Conservation (phyloP, 2,329 filamentous ascomycete genomes). For the Albophoma yamanashiensis region DNA sequence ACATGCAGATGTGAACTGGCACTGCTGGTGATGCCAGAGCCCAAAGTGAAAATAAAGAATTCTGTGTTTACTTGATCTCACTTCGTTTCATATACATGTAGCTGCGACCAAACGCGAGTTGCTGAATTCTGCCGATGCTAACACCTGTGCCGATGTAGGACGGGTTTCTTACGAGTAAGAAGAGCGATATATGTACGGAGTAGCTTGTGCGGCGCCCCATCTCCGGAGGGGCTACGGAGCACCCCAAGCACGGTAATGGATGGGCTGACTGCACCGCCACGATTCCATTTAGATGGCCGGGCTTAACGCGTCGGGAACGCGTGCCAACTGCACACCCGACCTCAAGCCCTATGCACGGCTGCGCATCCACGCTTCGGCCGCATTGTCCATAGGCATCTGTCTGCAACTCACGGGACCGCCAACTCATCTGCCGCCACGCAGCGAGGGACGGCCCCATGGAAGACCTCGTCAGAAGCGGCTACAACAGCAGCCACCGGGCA, state of each 20-base stretch:
- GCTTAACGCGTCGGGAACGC: neutral
- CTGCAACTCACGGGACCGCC: neutral
- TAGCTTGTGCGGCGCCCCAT: too few relatives aligned
- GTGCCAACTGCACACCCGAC: neutral
- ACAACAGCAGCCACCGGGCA: conserved; percentile 62
- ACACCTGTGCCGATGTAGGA: neutral
- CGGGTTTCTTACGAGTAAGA: too few relatives aligned
- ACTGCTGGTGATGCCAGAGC: neutral
- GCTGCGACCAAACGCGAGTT: neutral
- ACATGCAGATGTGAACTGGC: neutral
- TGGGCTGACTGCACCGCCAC: conserved; percentile 5
- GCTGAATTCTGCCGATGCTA: neutral
- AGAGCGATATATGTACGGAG: too few relatives aligned
- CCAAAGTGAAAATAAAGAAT: neutral
- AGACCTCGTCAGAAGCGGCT: conserved; percentile 22
- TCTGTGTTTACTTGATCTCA: too few relatives aligned
- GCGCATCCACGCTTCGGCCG: neutral
- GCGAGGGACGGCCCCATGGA: conserved; percentile 8
- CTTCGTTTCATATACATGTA: neutral
- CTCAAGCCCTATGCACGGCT: neutral
- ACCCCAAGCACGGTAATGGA: neutral
- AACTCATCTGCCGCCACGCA: neutral
- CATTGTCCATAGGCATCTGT: neutral
- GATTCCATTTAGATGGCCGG: neutral
- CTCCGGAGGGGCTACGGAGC: too few relatives aligned